phyloP scores from a whole-genome alignment of 1,139 yeast species.

The Candida sojae region DNA sequence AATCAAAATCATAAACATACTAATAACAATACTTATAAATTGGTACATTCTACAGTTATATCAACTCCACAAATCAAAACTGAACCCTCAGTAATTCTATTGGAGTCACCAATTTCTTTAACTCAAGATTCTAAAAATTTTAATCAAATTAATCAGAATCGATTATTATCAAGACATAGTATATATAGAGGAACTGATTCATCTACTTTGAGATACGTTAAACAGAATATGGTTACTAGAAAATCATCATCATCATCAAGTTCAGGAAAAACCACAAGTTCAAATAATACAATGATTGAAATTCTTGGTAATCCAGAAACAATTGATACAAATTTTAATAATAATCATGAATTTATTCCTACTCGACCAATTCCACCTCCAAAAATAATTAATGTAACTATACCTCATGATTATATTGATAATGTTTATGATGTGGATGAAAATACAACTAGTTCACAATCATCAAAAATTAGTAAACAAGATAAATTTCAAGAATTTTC shows the following conservation, averaged over 20 bases:
- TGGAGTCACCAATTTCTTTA: background rate
- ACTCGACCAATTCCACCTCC: slow-evolving; percentile 6
- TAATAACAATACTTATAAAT: background rate
- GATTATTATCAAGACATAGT: background rate
- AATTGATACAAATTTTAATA: background rate
- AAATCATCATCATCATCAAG: slow-evolving; percentile 1
- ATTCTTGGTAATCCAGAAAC: slow-evolving; percentile 5
- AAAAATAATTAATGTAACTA: background rate
- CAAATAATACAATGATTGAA: slow-evolving; percentile 5
- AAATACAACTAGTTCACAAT: slow-evolving; percentile 4
- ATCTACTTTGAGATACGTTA: background rate
- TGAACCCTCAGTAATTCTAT: background rate
- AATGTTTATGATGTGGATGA: slow-evolving; percentile 1
- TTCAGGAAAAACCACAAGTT: slow-evolving; percentile 1
- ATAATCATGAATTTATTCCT: slow-evolving; percentile 4
- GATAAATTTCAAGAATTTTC: slow-evolving; percentile 5
- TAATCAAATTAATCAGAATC: background rate
- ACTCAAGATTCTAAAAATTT: background rate
- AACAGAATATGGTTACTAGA: slow-evolving; percentile 1
- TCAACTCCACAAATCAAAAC: background rate
- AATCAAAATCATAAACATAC: background rate
- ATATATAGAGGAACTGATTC: background rate
- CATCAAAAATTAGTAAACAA: slow-evolving; percentile 2
- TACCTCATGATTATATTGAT: too few species aligned
- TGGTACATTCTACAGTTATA: background rate